Conservation (phyloP, 2,329 filamentous ascomycete species). For the Leptographium galeiforme region DNA sequence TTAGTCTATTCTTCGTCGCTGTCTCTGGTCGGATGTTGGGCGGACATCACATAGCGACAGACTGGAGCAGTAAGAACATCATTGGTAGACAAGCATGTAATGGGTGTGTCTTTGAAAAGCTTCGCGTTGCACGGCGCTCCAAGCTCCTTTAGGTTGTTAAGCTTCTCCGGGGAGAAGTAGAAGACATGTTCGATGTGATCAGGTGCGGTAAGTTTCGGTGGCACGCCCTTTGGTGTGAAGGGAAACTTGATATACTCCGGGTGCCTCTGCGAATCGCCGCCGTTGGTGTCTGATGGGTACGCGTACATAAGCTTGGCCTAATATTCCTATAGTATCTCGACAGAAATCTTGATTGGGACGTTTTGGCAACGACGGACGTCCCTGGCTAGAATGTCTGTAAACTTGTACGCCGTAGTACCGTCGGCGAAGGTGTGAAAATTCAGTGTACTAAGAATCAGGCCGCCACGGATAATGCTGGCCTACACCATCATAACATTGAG, state of each 20-base stretch:
- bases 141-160: neutral
- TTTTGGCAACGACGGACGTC: neutral
- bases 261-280: neutral
- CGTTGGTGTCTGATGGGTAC: neutral
- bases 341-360: neutral
- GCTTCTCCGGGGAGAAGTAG: slow-evolving; percentile 1
- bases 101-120: neutral
- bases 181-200: slow-evolving; percentile 1
- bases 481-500: slow-evolving; percentile 2
- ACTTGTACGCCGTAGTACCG: slow-evolving; percentile 2
- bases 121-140: neutral
- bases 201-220: neutral
- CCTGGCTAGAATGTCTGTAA: slow-evolving; percentile 1
- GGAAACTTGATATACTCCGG: neutral
- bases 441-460: neutral
- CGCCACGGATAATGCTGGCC: slow-evolving; percentile 1
- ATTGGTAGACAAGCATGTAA: neutral
- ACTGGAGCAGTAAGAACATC: neutral
- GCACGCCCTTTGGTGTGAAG: neutral
- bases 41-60: neutral
- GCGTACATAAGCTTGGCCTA: neutral
- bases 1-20: neutral
- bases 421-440: slow-evolving; percentile 1
- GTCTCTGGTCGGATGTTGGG: neutral
- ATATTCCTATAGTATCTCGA: neutral